Evolutionary conservation across 192 early-diverging fungal species (phyloP), one percentile per base, ranked within the genome.

Genomic region (Coemansia sp.): DNA sequence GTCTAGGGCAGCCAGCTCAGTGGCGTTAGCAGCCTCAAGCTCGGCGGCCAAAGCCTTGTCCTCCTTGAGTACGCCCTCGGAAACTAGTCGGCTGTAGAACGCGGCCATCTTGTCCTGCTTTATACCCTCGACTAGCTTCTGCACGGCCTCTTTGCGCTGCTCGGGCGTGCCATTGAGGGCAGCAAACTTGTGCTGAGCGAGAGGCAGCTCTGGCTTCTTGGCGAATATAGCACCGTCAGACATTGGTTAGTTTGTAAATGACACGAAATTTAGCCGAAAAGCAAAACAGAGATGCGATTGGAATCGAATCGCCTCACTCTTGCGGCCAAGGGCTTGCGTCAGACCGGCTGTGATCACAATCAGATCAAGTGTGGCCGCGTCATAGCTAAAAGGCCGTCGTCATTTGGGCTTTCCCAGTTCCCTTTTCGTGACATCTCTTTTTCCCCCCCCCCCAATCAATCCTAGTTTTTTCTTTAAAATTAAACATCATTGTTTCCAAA

Each of bases 121-220:
- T 73, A 98, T 90, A 35, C 83, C 89, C 35, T 83, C 84, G 22
- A 94, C 62, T 4, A 98, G 84, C 71, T 86, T 85, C 32, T 74
- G 80, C 84, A 89, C 84, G 29, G 93, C 91, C 40, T 89, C 83
- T 24, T 86, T 87, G 41, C 88, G 86, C 47, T 83, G 76, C 40
- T 90, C 88, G 19, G 84, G 74, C 31, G 91, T 92, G 42, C 93
- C 94, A 62, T 90, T 88, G 59, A 85, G 86, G 22, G 91, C 74
- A 47, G 93, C 79, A 74, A 96, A 98, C 53, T 88, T 88, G 60
- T 90, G 83, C 65, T 96, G 91, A 65, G 96, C 88, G 37, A 96
- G 85, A 41, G 93, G 86, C 63, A 96, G 87, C 84, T 94, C 90
- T 59, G 96, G 96, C 78, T 96, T 94, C 81, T 94, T 89, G 42